Evolutionary conservation across 306 rosid species (phyloP), one percentile per base, ranked within the genome.

Genomic region (Canavalia gladiata): DNA sequence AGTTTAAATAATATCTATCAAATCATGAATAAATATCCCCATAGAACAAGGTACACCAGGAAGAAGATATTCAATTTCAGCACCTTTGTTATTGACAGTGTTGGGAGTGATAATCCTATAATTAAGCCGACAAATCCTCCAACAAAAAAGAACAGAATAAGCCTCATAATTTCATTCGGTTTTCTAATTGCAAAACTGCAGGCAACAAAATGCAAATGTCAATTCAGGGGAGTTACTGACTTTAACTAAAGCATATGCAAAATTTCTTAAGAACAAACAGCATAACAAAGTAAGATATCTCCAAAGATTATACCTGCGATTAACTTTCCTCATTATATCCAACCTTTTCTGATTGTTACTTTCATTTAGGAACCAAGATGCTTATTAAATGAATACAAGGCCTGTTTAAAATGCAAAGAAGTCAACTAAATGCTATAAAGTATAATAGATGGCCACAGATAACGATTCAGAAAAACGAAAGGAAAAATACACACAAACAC

Each of bases 81-180:
- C 18, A 95, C 99, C 99, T 92, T 95, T 42, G 92, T 86, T 89
- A 92, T 87, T 65, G 99, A 86, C 68, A 88, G 78, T 10, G 89
- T 43, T 42, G 97, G 92, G 43, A 95, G 89, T 60, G 99, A 95
- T 59, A 88, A 80, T 81, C 98, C 99, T 68, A 95, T 83, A 63
- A 91, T 86, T 87, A 95, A 93, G 58, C 99, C 99, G 31, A 92
- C 81, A 85, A 87, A 82, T 37, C 91, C 89, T 72, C 98, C 99
- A 64, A 90, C 54, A 85, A 92, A 93, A 56, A 97, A 87, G 55
- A 90, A 77, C 64, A 93, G 81, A 67, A 92, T 82, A 54, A 89
- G 69, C 90, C 90, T 95, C 97, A 93, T 93, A 13, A 79, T 82
- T 69, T 88, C 97, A 42, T 84, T 88, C 64, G 98, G 93, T 84